Evolutionary conservation across 495 filamentous ascomycete species (phyloP), one percentile per base, ranked within the genome.

Genomic region (Penicillium salamii): DNA sequence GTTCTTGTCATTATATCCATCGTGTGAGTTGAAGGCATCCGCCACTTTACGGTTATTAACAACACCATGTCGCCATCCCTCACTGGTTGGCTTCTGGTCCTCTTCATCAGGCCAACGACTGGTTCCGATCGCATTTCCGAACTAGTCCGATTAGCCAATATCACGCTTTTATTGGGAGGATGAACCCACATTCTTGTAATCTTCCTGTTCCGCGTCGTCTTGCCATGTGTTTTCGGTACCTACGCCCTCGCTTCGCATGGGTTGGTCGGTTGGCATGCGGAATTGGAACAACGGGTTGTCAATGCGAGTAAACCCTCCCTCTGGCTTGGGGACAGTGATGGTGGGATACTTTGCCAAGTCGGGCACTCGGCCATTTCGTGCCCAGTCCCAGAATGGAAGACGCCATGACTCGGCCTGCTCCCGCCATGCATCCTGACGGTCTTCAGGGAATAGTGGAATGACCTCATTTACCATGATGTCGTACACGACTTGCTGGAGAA

Each of bases 381-480:
- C 77, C 79, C 80, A 82, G 62, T 83, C 80, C 69, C 78, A 83
- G 52, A 77, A 83, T 1, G 79, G 79, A 9, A 78, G 47, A 5
- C 79, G 67, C 43, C 80, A 72, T 6, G 68, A 66, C 14, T 66
- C 58, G 24, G 78, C 80, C 1, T 78, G 78, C 46, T 64, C 65
- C 43, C 62, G 54, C 44, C 70, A 69, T 15, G 33, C 39, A 13
- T 33, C 34, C 23, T 49, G 51, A 26, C 56, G 44, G 12, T 50
- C 28, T 37, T 38, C 36, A 1, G 63, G 61, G 24, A 65, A 69
- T 7, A 46, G 48, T n/a, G 38, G 41, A 14, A 67, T 62, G 23
- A 70, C 61, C 12, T 52, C 37, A 28, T 49, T 58, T 45, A 33
- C 52, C 67, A 49, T 62, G 52, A 38, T 49, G 19, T 53, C 67